A percentile compares a stretch with the other conserved stretches of the same genome.
phyloP scores from a whole-genome alignment of 495 filamentous ascomycete species.

The Acidiella bohemica region DNA sequence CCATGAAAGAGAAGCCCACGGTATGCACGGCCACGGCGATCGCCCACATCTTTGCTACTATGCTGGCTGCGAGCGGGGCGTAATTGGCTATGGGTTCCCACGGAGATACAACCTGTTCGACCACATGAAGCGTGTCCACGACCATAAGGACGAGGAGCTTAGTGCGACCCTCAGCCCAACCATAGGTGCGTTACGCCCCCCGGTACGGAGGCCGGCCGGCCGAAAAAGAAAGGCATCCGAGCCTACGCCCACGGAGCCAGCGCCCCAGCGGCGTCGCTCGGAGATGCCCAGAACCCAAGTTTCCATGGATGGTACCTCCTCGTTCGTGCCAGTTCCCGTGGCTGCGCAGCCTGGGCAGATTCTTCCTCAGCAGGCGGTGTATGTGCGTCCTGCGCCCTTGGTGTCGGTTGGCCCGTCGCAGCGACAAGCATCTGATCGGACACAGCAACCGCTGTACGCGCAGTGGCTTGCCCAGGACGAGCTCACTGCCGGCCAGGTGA shows the following conservation, averaged over 20 bases:
- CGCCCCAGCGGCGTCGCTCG: slow-evolving; percentile 5
- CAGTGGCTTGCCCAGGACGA: slow-evolving; percentile 14
- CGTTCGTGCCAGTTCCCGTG: too few species aligned
- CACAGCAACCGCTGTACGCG: background rate
- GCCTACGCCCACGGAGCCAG: slow-evolving; percentile 4
- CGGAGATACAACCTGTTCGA: slow-evolving; percentile 87
- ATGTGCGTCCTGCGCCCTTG: too few species aligned
- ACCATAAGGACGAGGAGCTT: slow-evolving; percentile 40
- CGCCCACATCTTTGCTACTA: slow-evolving; percentile 79
- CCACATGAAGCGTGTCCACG: slow-evolving; percentile 89
- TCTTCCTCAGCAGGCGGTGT: too few species aligned
- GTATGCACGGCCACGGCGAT: slow-evolving; percentile 84
- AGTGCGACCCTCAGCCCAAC: slow-evolving; percentile 2
- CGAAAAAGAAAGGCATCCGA: slow-evolving; percentile 17
- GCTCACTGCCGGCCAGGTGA: slow-evolving; percentile 9
- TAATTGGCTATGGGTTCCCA: slow-evolving; percentile 73
- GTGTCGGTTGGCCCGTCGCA: too few species aligned
- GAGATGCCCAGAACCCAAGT: background rate
- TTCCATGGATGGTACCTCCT: too few species aligned
- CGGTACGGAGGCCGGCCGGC: slow-evolving; percentile 1
- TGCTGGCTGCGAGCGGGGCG: slow-evolving; percentile 67
- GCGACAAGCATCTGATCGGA: background rate
- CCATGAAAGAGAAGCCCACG: slow-evolving; percentile 87
- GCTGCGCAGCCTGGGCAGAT: too few species aligned
- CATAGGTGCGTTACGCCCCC: background rate